These are phyloP conservation scores for Phytophthora foliorum DNA, from an alignment of 352 stramenopile genomes.

Conservation along the genomic window DNA sequence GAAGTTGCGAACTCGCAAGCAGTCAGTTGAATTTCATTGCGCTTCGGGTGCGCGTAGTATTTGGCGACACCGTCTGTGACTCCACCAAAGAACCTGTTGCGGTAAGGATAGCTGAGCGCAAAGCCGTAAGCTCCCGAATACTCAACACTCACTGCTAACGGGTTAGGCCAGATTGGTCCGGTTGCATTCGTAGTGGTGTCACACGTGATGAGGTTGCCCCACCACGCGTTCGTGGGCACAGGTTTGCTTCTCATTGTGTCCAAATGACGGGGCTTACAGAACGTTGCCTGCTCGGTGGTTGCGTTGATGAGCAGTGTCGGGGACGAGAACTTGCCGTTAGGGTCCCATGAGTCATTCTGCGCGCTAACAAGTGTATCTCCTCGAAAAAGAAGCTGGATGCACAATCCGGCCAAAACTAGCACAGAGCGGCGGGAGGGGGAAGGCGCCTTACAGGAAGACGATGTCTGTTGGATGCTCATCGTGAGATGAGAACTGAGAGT, in stretches of 20 bases:
- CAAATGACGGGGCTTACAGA: slow-evolving; percentile 73
- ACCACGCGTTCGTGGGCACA: slow-evolving; percentile 86
- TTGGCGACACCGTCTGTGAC: slow-evolving; percentile 45
- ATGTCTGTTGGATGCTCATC: slow-evolving; percentile 31
- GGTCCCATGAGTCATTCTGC: slow-evolving; percentile 61
- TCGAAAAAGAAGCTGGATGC: slow-evolving; percentile 25
- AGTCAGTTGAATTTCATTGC: slow-evolving; percentile 72
- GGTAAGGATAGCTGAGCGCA: slow-evolving; percentile 71
- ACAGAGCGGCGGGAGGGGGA: slow-evolving; percentile 12
- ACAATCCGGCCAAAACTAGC: slow-evolving; percentile 31
- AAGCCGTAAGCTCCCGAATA: slow-evolving; percentile 53
- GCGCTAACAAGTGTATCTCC: slow-evolving; percentile 22
- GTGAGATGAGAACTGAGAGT: slow-evolving; percentile 38
- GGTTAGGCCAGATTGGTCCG: slow-evolving; percentile 72
- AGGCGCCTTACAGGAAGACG: slow-evolving; percentile 8
- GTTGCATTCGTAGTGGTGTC: slow-evolving; percentile 59
- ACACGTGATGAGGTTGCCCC: slow-evolving; percentile 84
- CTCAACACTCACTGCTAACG: slow-evolving; percentile 69
- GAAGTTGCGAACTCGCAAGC: slow-evolving; percentile 60
- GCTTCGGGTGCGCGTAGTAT: slow-evolving; percentile 69
- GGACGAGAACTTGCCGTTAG: slow-evolving; percentile 42
- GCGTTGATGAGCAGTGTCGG: slow-evolving; percentile 46
- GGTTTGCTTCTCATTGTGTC: slow-evolving; percentile 48
- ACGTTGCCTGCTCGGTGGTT: slow-evolving; percentile 43
- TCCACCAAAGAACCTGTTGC: slow-evolving; percentile 72